Base-by-base conservation (phyloP, 2,329 filamentous ascomycete species). In the Paecilomyces sp. region DNA sequence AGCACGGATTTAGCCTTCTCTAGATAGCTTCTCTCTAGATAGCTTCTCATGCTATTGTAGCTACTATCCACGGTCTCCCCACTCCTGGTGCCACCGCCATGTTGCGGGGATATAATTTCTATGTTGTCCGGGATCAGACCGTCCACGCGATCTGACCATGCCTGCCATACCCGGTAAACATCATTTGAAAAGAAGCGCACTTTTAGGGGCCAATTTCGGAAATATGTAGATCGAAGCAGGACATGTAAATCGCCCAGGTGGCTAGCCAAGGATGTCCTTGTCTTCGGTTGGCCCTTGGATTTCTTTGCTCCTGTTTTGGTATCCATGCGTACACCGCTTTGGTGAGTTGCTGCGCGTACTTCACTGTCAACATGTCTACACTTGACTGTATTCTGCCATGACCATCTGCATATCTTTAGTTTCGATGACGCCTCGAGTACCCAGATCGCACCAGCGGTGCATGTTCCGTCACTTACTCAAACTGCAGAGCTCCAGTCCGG, bases 401-500 rank as follows among this genome's bases (percentile, higher is more conserved):
- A 92, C 93, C 93, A 97, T 80, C 90, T 93, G 58, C 5, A 4
- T 50, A n/a, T 22, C 34, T 22, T 62, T 33, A 60, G 63, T 25
- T 28, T 15, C 28, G 18, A 36, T 34, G 7, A 47, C 25, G 41
- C 54, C 57, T 57, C 30, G 55, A 51, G 55, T 22, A 22, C 22
- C 22, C 22, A 22, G 22, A 22, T 22, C 22, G 22, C 22, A 22
- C 22, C 22, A 22, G 22, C 22, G 25, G 25, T 28, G 25, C 25
- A 28, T 28, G 22, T 28, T 28, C 25, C 25, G 25, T 28, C 58
- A 80, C 86, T 71, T 81, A 94, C 89, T 97, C 93, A 70, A 99
- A 97, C 70, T 97, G 93, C 63, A 99, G 77, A 0, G 94, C 94
- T 0, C 90, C 91, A 36, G 93, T 85, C 68, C 88, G 88, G 65